phyloP scores from a whole-genome alignment of 2,329 filamentous ascomycete genomes.

The Chalaropsis ovoidea region DNA sequence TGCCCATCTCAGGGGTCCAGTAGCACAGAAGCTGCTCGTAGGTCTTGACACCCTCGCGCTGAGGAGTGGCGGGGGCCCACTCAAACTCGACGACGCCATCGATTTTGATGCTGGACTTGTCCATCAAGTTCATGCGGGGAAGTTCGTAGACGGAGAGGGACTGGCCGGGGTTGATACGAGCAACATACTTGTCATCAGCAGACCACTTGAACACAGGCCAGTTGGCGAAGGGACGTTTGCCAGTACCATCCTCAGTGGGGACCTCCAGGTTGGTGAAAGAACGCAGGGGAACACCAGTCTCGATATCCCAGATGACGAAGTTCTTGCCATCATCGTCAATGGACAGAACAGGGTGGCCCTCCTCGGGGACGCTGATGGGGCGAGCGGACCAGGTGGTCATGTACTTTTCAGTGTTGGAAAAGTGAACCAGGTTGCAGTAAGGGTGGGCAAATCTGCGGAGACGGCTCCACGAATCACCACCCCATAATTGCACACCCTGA shows the following conservation, averaged over 20 bases:
- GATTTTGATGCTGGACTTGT: constrained; percentile 89
- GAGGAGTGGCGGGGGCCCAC: constrained; percentile 78
- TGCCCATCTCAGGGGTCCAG: constrained; percentile 97
- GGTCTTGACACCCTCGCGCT: constrained; percentile 73
- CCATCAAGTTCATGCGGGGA: constrained; percentile 77
- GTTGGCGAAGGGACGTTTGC: constrained; percentile 66
- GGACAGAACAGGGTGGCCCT: constrained; percentile 69
- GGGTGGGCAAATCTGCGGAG: constrained; percentile 91
- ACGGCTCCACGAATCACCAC: constrained; percentile 76
- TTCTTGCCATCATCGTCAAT: constrained; percentile 97
- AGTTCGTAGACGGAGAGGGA: constrained; percentile 88
- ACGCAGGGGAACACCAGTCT: constrained; percentile 76
- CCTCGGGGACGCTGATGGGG: constrained; percentile 83
- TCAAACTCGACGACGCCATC: constrained; percentile 97
- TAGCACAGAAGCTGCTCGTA: constrained; percentile 97
- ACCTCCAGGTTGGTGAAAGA: constrained; percentile 88
- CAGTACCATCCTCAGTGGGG: constrained; percentile 45
- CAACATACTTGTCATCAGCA: constrained; percentile 91
- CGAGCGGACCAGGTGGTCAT: constrained; percentile 93
- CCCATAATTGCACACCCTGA: constrained; percentile 96
- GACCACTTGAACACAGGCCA: constrained; percentile 99
- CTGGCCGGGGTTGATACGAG: constrained; percentile 75
- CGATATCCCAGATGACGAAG: constrained; percentile 97
- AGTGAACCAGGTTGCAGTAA: constrained; percentile 90
- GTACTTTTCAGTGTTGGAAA: constrained; percentile 87